Percentiles rank a stretch among this genome's conserved stretches.
Conservation (phyloP, 1,139 yeast species). For the Meyerozyma athensensis region DNA sequence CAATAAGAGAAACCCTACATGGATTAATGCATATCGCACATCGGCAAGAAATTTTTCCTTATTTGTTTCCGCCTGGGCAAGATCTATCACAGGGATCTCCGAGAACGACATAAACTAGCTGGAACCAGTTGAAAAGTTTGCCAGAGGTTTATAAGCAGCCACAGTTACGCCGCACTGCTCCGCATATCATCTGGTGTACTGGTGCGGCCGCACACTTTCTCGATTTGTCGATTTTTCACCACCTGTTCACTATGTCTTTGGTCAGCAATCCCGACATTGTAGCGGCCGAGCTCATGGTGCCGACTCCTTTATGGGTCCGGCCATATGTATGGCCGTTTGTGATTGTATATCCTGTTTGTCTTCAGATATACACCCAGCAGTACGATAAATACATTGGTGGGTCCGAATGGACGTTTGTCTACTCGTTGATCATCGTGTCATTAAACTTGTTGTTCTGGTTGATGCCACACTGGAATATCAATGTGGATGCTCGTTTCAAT, state of each 20-base stretch:
- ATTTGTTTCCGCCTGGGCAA: slow-evolving; percentile 29
- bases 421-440: slow-evolving; percentile 67
- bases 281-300: slow-evolving; percentile 67
- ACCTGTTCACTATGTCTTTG: slow-evolving; percentile 25
- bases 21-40: slow-evolving; percentile 51
- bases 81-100: slow-evolving; percentile 34
- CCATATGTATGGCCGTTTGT: slow-evolving; percentile 87
- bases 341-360: slow-evolving; percentile 71
- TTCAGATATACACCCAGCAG: slow-evolving; percentile 57
- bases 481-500: slow-evolving; percentile 67
- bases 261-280: slow-evolving; percentile 57
- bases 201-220: background rate
- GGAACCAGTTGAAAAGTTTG: background rate
- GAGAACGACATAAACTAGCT: slow-evolving; percentile 17
- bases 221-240: background rate
- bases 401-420: slow-evolving; percentile 83
- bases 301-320: slow-evolving; percentile 54
- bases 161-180: background rate
- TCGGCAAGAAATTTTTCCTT: slow-evolving; percentile 40
- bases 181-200: background rate
- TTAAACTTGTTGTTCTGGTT: slow-evolving; percentile 74
- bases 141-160: background rate
- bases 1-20: slow-evolving; percentile 58
- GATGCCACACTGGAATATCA: slow-evolving; percentile 93
- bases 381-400: slow-evolving; percentile 84